phyloP scores from a whole-genome alignment of 305 asterid species.

The Ajuga reptans region DNA sequence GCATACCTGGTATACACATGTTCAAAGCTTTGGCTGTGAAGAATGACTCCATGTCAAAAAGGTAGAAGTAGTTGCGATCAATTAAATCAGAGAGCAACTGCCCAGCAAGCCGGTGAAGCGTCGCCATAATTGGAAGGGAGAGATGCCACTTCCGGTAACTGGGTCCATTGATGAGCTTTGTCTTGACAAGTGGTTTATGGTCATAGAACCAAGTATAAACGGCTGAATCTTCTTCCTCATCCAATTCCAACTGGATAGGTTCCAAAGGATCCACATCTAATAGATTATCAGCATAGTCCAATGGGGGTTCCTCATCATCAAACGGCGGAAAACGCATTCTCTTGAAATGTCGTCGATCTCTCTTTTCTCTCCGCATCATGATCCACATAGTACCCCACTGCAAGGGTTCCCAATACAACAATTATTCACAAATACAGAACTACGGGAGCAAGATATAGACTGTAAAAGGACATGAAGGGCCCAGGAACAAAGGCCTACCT shows the following conservation, averaged over 20 bases:
- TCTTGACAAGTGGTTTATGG: conserved; percentile 94
- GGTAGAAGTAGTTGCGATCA: conserved; percentile 90
- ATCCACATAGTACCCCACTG: conserved; percentile 99
- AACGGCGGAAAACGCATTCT: conserved; percentile 99
- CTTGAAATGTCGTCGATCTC: conserved; percentile 96
- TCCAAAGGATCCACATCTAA: conserved; percentile 97
- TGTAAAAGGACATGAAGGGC: not conserved
- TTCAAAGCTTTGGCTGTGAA: conserved; percentile 99
- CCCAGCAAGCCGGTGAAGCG: conserved; percentile 96
- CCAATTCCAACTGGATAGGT: conserved; percentile 95
- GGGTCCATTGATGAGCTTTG: conserved; percentile 96
- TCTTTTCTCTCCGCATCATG: conserved; percentile 98
- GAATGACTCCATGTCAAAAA: conserved; percentile 98
- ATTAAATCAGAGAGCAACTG: conserved; percentile 94
- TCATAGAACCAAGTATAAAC: conserved; percentile 98
- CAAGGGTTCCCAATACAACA: conserved; percentile 13
- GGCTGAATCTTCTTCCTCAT: conserved; percentile 98
- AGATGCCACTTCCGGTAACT: conserved; percentile 98
- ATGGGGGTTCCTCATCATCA: conserved; percentile 98
- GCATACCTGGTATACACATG: conserved; percentile 97
- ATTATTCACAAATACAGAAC: not conserved
- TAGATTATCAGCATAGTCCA: conserved; percentile 96
- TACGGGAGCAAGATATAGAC: not conserved
- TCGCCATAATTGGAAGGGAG: conserved; percentile 97
- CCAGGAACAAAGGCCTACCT: conserved; percentile 38